A percentile compares a stretch with the other conserved stretches of the same genome.
Conservation (phyloP, 345 rosid genomes). For the Syzygium grande region DNA sequence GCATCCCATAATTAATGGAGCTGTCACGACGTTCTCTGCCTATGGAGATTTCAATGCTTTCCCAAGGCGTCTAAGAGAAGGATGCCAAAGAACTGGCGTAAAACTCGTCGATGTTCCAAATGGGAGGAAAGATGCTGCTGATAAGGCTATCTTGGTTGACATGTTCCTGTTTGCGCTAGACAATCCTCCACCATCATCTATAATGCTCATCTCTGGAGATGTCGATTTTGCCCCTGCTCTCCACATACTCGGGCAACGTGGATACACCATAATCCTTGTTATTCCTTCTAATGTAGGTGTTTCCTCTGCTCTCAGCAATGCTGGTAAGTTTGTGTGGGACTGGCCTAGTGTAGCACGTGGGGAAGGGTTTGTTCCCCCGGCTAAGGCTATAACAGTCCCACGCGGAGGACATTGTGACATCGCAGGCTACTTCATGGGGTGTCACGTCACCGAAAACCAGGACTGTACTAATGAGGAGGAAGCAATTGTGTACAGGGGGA, state of each 20-base stretch:
- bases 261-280: slow-evolving; percentile 74
- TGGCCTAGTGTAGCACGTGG: slow-evolving; percentile 97
- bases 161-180: slow-evolving; percentile 96
- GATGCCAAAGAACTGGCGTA: slow-evolving; percentile 97
- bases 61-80: slow-evolving; percentile 91
- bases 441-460: slow-evolving; percentile 30
- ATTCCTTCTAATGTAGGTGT: slow-evolving; percentile 83
- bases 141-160: slow-evolving; percentile 90
- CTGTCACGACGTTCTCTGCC: slow-evolving; percentile 75
- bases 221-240: slow-evolving; percentile 96
- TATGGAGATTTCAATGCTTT: slow-evolving; percentile 95
- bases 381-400: slow-evolving; percentile 33
- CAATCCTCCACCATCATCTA: slow-evolving; percentile 77
- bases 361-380: slow-evolving; percentile 70
- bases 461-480: slow-evolving; percentile 67
- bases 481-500: slow-evolving; percentile 57
- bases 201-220: slow-evolving; percentile 90
- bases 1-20: slow-evolving; percentile 77
- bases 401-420: slow-evolving; percentile 26
- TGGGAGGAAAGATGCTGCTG: slow-evolving; percentile 96
- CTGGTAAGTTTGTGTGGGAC: slow-evolving; percentile 95
- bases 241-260: slow-evolving; percentile 93
- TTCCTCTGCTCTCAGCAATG: slow-evolving; percentile 79
- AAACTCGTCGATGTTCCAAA: slow-evolving; percentile 93
- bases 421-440: slow-evolving; percentile 43